Conservation (phyloP, 768 basidiomycete genomes). For the Lentinula lateritia region DNA sequence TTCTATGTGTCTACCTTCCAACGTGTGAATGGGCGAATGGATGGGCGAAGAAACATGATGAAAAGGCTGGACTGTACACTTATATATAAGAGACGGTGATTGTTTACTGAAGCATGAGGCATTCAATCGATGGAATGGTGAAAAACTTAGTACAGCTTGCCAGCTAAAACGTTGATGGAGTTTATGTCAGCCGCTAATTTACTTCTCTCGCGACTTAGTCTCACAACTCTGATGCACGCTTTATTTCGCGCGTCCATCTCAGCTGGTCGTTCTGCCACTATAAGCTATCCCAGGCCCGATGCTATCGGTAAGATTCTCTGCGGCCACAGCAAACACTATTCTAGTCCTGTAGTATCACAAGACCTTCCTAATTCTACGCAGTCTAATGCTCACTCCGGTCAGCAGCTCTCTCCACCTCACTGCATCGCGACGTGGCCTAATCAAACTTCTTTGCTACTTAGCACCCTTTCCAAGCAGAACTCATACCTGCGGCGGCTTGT, state of each 20-base stretch:
- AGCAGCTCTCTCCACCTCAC: slow-evolving; percentile 15
- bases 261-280: not conserved
- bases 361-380: slow-evolving; percentile 8
- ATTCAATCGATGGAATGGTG: slow-evolving; percentile 18
- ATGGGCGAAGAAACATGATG: slow-evolving; percentile 8
- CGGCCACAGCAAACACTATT: slow-evolving; percentile 12
- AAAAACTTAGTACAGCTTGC: slow-evolving; percentile 11
- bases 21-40: slow-evolving; percentile 21
- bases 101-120: slow-evolving; percentile 7
- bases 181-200: slow-evolving; percentile 1
- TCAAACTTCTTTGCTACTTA: slow-evolving; percentile 17
- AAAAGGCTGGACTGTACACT: slow-evolving; percentile 6
- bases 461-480: slow-evolving; percentile 58
- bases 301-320: not conserved
- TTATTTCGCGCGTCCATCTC: slow-evolving; percentile 1
- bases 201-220: not conserved
- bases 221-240: not conserved
- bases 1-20: not conserved
- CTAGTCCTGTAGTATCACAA: slow-evolving; percentile 16
- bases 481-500: slow-evolving; percentile 59
- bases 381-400: slow-evolving; percentile 24
- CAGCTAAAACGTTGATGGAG: not conserved
- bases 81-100: not conserved
- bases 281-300: slow-evolving; percentile 1
- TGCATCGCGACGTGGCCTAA: slow-evolving; percentile 11